Evolutionary conservation across 164 flowering plant genomes (phyloP).

Genomic region (Echeveria elegans): DNA sequence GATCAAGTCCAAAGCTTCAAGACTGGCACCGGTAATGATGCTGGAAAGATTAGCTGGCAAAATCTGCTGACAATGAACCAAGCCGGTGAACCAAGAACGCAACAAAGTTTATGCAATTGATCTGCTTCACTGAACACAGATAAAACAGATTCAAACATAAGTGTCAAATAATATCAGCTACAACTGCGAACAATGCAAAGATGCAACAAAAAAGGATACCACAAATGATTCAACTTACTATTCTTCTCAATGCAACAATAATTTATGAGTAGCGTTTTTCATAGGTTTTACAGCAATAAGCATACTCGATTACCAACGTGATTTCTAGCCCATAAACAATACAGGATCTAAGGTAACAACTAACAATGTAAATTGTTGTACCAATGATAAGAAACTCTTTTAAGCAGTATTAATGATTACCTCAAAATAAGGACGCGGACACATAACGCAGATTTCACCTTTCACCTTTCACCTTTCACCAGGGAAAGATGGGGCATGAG

Average conservation of each 20-base stretch:
- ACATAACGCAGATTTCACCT: constrained; percentile 29
- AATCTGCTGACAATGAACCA: constrained; percentile 59
- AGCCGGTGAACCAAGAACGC: constrained; percentile 72
- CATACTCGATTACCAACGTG: too few relatives aligned
- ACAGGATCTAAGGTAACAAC: neutral
- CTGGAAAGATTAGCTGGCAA: constrained; percentile 54
- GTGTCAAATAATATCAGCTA: neutral
- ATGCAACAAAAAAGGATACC: neutral
- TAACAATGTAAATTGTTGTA: neutral
- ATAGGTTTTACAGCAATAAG: too few relatives aligned
- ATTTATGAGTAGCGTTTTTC: too few relatives aligned
- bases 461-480: too few relatives aligned
- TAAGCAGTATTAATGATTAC: too few relatives aligned
- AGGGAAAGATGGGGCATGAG: constrained; percentile 84
- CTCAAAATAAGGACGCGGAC: neutral
- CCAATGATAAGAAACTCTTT: too few relatives aligned
- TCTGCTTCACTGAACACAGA: constrained; percentile 44
- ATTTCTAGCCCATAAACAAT: neutral
- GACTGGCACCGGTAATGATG: constrained; percentile 64
- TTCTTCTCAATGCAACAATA: neutral
- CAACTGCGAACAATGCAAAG: neutral
- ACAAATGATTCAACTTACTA: neutral
- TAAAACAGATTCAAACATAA: neutral
- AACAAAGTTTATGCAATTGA: constrained; percentile 84
- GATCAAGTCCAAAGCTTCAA: constrained; percentile 63